Percentiles rank a stretch among this genome's conserved stretches.
Evolutionary conservation across 164 flowering plant genomes (phyloP).

Genomic region (Sextonia rubra): DNA sequence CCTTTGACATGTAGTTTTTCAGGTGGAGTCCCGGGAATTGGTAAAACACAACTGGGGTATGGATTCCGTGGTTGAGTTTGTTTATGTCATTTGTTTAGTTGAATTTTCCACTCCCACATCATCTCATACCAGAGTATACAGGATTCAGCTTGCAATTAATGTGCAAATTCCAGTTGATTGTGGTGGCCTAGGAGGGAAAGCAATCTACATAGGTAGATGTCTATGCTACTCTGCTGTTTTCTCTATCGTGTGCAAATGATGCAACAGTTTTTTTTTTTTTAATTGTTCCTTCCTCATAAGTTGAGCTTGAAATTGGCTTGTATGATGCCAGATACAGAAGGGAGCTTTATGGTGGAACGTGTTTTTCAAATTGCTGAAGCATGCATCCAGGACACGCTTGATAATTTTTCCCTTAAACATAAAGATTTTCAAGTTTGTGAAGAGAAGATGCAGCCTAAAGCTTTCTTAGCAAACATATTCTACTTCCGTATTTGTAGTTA

Average conservation of each 20-base stretch:
- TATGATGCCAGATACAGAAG: conserved; percentile 75
- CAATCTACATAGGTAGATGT: conserved; percentile 74
- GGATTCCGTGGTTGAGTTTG: conserved; percentile 12
- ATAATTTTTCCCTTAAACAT: conserved; percentile 22
- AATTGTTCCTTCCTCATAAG: background rate
- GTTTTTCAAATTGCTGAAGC: conserved; percentile 85
- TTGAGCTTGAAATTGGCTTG: background rate
- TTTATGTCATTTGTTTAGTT: background rate
- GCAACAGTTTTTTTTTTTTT: background rate
- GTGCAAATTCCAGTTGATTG: conserved; percentile 83
- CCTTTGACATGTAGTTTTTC: conserved; percentile 21
- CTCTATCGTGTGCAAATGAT: background rate
- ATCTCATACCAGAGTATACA: conserved; percentile 27
- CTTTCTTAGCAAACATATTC: conserved; percentile 65
- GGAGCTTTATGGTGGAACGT: conserved; percentile 97
- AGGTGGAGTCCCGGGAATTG: conserved; percentile 99
- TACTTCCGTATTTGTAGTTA: conserved; percentile 89
- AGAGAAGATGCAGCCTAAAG: conserved; percentile 41
- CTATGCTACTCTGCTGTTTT: background rate
- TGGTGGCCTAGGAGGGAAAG: conserved; percentile 94
- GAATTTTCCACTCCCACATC: background rate
- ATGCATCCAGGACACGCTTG: conserved; percentile 55
- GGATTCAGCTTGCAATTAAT: conserved; percentile 94
- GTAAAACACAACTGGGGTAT: conserved; percentile 97
- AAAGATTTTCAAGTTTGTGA: conserved; percentile 33